Base-by-base conservation (phyloP, 495 filamentous ascomycete species). In the Paragyromitra xinjiangensis region DNA sequence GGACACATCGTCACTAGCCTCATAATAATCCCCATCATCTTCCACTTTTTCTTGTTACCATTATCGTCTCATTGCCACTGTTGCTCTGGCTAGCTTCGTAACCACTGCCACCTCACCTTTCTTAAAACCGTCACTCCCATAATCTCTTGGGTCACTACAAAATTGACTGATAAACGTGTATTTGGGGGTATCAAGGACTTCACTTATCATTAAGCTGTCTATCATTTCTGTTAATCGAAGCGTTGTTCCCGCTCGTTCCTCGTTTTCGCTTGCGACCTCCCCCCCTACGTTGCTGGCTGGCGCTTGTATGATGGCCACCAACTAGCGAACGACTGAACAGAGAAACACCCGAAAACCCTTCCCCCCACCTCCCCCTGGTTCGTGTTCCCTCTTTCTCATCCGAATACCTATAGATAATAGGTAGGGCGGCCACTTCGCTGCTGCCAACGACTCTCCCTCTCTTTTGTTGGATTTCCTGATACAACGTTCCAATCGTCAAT, bases 281-380 rank as follows among this genome's bases (percentile, higher is more conserved):
- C 69, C 67, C 53, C 59, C 66, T 70, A 61, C 59, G 48, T 64
- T 73, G 51, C 58, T 78, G 73, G 73, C 77, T 80, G 78, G 78
- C 78, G 79, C 78, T 76, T 81, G 69, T 80, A 81, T 80, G 51
- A 81, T 81, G 79, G 69, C 73, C 73, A 77, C 53, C 79, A 65
- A 81, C 79, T 81, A 76, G 68, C 65, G 74, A 78, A 78, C 74
- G 61, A 73, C 19, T 50, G 67, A 71, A 55, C 72, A 63, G 73
- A 71, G 73, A 77, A 79, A 78, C 77, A 48, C 72, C 75, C 39
- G 65, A 76, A 56, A 78, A 42, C 29, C 59, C 29, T 45, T 44
- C 59, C 59, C 59, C 59, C 56, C 50, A 26, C 63, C 51, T 11
- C 39, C 75, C 70, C 77, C 78, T 76, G 79, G 78, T 76, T 80